Percentiles rank a stretch among this genome's conserved stretches.
Evolutionary conservation across 257 asterid genomes (phyloP).

Genomic region (Nicotiana undulata): DNA sequence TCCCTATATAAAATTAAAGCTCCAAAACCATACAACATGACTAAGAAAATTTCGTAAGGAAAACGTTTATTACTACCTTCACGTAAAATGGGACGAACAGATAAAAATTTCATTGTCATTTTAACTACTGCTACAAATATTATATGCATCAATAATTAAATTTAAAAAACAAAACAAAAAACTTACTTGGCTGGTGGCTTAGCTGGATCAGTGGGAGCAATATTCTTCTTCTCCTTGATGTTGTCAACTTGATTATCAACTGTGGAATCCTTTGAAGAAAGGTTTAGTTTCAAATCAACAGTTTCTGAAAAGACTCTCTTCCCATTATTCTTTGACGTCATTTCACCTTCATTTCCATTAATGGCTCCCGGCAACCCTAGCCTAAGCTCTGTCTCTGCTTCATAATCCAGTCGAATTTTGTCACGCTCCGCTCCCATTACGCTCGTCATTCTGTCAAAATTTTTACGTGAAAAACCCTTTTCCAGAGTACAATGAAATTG

Average conservation of each 20-base stretch:
- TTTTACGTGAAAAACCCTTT: not conserved
- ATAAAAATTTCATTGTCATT: not conserved
- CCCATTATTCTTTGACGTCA: not conserved
- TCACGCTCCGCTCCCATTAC: constrained; percentile 9
- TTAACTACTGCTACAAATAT: not conserved
- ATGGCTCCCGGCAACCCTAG: constrained; percentile 37
- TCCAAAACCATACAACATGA: too few relatives aligned
- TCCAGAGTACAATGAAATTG: not conserved
- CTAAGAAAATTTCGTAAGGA: too few relatives aligned
- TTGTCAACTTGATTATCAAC: constrained; percentile 5
- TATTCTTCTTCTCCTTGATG: constrained; percentile 17
- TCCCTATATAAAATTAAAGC: too few relatives aligned
- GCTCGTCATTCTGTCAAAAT: not conserved
- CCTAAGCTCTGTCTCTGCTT: constrained; percentile 43
- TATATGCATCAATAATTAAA: not conserved
- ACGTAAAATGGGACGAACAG: too few relatives aligned
- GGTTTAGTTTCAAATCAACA: constrained; percentile 39
- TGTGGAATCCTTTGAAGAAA: constrained; percentile 15
- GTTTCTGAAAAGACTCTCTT: constrained; percentile 43
- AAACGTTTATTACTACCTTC: too few relatives aligned
- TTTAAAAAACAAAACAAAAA: too few relatives aligned
- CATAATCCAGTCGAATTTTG: constrained; percentile 20
- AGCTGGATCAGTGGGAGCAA: constrained; percentile 16
- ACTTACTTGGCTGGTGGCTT: constrained; percentile 48
- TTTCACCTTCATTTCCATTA: constrained; percentile 8